These are phyloP conservation scores for Aspergillus sp. DNA, from an alignment of 2,329 filamentous ascomycete genomes.

Conservation along the genomic window DNA sequence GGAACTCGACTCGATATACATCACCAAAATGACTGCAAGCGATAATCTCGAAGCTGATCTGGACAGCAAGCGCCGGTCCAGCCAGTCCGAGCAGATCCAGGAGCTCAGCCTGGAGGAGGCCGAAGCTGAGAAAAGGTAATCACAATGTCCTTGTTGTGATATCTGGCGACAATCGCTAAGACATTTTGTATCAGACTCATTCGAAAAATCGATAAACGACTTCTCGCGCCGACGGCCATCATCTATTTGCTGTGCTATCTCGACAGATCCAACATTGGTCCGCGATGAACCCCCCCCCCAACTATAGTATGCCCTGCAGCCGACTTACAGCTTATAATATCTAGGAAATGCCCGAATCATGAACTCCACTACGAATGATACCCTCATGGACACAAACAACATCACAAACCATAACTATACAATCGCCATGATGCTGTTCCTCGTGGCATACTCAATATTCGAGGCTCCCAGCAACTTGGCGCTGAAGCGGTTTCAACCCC, in stretches of 20 bases:
- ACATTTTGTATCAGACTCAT: neutral
- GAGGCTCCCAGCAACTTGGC: slow-evolving; percentile 29
- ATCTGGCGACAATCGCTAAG: neutral
- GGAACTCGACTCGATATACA: neutral
- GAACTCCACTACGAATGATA: slow-evolving; percentile 42
- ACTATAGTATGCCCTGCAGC: neutral
- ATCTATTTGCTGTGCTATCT: slow-evolving; percentile 41
- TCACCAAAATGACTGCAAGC: neutral
- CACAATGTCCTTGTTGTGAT: neutral
- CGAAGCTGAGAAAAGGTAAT: slow-evolving; percentile 5
- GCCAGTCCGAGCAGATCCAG: neutral
- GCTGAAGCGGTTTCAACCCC: slow-evolving; percentile 7
- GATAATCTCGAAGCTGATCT: neutral
- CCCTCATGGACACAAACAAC: slow-evolving; percentile 37
- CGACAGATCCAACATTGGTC: slow-evolving; percentile 38
- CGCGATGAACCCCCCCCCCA: neutral
- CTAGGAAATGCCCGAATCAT: slow-evolving; percentile 47
- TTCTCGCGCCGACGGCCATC: slow-evolving; percentile 5
- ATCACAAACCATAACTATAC: slow-evolving; percentile 1
- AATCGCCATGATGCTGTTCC: slow-evolving; percentile 44
- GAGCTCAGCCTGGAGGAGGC: neutral
- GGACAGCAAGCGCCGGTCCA: neutral
- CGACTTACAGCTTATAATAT: neutral
- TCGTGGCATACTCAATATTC: slow-evolving; percentile 31
- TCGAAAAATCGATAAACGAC: slow-evolving; percentile 13